phyloP scores from a whole-genome alignment of 306 rosid species.

The Arachis stenosperma region DNA sequence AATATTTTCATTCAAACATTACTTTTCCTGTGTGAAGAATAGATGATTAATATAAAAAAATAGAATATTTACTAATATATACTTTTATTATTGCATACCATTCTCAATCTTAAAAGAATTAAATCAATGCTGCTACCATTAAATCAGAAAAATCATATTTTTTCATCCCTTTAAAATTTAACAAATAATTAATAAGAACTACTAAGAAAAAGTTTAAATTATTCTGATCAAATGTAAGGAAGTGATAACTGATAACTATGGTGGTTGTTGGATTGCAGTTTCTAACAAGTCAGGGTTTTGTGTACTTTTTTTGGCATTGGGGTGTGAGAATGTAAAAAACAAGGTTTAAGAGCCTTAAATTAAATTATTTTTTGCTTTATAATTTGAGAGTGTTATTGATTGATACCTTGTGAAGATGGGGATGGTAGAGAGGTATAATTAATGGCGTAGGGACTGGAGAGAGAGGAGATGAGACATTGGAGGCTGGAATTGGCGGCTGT shows the following conservation, averaged over 20 bases:
- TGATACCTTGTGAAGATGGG: slow-evolving; percentile 27
- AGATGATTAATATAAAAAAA: too few species aligned
- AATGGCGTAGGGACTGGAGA: background rate
- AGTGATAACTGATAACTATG: background rate
- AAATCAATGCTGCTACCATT: too few species aligned
- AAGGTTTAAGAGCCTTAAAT: background rate
- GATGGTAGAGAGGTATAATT: background rate
- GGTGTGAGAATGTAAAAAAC: background rate
- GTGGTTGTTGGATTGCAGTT: background rate
- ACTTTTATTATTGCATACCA: too few species aligned
- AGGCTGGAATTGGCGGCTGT: slow-evolving; percentile 58
- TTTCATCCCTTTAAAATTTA: too few species aligned
- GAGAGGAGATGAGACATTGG: slow-evolving; percentile 28
- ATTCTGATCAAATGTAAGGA: background rate
- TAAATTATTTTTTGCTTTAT: background rate
- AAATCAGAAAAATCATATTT: too few species aligned
- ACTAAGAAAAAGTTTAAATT: too few species aligned
- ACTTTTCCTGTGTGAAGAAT: too few species aligned
- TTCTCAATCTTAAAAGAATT: too few species aligned
- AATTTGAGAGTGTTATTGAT: background rate
- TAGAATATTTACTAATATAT: too few species aligned
- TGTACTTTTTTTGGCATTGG: background rate
- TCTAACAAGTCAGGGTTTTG: slow-evolving; percentile 8
- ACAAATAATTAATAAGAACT: too few species aligned
- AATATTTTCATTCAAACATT: too few species aligned